Evolutionary conservation across 1,139 yeast genomes (phyloP).

Genomic region (Pneumocystis wakefieldiae): DNA sequence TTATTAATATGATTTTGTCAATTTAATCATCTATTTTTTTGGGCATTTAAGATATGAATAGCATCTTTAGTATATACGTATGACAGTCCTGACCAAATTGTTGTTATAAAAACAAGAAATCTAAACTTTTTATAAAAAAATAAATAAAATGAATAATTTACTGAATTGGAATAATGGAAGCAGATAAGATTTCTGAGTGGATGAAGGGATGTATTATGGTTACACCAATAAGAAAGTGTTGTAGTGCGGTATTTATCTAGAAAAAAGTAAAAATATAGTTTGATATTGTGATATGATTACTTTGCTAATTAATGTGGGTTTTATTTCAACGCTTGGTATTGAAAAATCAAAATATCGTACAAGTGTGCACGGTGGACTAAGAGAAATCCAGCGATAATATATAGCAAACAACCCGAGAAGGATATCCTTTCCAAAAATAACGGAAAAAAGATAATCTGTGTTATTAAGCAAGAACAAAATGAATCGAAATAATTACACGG

Average conservation of each 20-base stretch:
- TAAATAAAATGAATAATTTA: background rate
- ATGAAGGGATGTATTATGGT: constrained; percentile 56
- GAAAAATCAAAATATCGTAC: constrained; percentile 59
- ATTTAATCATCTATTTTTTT: background rate
- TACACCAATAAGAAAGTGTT: constrained; percentile 76
- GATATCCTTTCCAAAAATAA: constrained; percentile 77
- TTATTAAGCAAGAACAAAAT: constrained; percentile 27
- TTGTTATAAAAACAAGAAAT: constrained; percentile 57
- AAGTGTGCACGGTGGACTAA: constrained; percentile 65
- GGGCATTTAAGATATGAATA: constrained; percentile 31
- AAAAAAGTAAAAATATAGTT: background rate
- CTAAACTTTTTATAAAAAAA: constrained; percentile 22
- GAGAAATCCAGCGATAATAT: constrained; percentile 54
- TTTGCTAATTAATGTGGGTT: constrained; percentile 77
- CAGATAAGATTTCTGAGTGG: constrained; percentile 21
- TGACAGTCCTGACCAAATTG: constrained; percentile 63
- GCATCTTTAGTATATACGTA: constrained; percentile 59
- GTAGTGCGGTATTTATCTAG: constrained; percentile 53
- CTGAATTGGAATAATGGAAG: constrained; percentile 5
- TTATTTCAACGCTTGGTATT: constrained; percentile 74
- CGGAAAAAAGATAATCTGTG: constrained; percentile 39
- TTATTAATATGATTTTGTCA: background rate
- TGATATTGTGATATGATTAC: constrained; percentile 25
- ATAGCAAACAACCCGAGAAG: constrained; percentile 62
- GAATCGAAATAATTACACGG: constrained; percentile 16